Base-by-base conservation (phyloP, 371 early-diverging fungal genomes). In the Neoconidiobolus thromboides region DNA sequence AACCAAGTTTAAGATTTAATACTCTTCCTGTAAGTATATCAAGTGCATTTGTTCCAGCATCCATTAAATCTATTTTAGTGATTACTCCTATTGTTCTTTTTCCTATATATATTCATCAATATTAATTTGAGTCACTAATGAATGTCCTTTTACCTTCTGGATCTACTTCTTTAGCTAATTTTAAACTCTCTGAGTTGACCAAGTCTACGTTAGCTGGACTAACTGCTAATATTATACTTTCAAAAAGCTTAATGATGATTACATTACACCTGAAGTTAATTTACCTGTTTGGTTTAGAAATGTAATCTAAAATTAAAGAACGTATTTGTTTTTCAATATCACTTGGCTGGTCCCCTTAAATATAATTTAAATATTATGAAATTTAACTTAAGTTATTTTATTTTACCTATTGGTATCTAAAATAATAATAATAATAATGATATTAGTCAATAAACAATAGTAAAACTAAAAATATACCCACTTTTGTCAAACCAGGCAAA, bases 61-160 rank as follows among this genome's bases (percentile, higher is more conserved):
- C 96, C 94, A 96, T 93, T 58, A 96, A 69, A 71, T 96, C 96
- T 49, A 94, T 70, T 71, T 96, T 96, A 49, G 94, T 94, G 54
- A 96, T 70, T 2, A 96, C 92, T 55, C 93, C 93, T 42, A 93
- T 81, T 0, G 94, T 93, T 61, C 94, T 75, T 64, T 73, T 79
- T 55, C 79, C 73, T 70, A 55, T 2, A 39, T 26, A n/a, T 37
- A 58, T 3, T 56, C n/a, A 58, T 10, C 1, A 40, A 37, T 56
- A 14, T 26, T 10, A 51, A 50, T 15, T 44, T 0, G 12, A 26
- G 26, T 26, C 26, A 26, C 26, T 26, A 26, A 26, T 26, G 12
- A 44, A 10, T 4, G 0, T 9, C 40, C 10, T 0, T 37, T 15
- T 61, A 63, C 83, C 86, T 64, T 85, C 84, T 7, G 91, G 86